A percentile compares a stretch with the other conserved stretches of the same genome.
phyloP scores from a whole-genome alignment of 257 asterid species.

The Rehmannia glutinosa region DNA sequence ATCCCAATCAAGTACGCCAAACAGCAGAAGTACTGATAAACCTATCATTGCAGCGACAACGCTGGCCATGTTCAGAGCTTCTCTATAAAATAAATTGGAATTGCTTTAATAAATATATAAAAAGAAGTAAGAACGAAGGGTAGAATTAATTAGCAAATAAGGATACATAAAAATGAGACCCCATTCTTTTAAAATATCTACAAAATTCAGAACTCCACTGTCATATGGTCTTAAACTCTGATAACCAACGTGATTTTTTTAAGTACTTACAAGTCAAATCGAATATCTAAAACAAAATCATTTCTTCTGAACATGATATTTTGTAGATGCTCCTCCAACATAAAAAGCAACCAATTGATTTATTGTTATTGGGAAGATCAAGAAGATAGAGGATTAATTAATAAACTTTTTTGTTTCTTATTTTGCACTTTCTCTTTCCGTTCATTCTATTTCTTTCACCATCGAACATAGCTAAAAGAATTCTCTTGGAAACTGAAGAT shows the following conservation, averaged over 20 bases:
- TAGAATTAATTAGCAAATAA: too few species aligned
- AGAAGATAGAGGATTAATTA: background rate
- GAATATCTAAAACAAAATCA: background rate
- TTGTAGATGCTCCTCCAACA: background rate
- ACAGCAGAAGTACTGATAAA: constrained; percentile 44
- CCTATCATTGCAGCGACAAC: constrained; percentile 78
- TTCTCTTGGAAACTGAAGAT: too few species aligned
- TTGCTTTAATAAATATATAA: background rate
- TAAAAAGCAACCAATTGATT: background rate
- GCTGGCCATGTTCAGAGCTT: constrained; percentile 46
- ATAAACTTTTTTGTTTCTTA: background rate
- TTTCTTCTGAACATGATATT: background rate
- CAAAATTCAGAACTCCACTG: too few species aligned
- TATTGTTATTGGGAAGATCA: background rate
- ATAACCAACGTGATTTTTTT: too few species aligned
- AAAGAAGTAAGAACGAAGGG: background rate
- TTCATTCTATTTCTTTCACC: background rate
- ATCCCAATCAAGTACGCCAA: constrained; percentile 67
- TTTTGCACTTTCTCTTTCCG: too few species aligned
- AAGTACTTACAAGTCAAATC: background rate
- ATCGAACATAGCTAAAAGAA: background rate
- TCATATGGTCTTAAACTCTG: too few species aligned
- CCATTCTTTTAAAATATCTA: too few species aligned
- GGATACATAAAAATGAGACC: too few species aligned
- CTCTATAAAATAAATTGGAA: constrained; percentile 31